Conservation (phyloP, 78 protist species). For the Mantamonas sphyraenae region DNA sequence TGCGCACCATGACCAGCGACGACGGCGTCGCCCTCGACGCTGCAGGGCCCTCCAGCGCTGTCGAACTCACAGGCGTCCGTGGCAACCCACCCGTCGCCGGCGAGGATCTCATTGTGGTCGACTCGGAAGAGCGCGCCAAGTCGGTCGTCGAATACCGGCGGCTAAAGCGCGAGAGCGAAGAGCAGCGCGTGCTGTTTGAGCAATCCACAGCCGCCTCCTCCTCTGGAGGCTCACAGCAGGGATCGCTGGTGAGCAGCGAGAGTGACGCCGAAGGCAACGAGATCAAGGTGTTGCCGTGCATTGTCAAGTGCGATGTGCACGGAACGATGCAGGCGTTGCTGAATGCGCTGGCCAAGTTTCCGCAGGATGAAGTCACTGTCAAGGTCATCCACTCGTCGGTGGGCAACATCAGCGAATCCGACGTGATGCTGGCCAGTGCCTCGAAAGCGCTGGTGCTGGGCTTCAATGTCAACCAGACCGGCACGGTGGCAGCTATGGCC, state of each 20-base stretch:
- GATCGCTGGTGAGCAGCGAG: not conserved
- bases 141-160: not conserved
- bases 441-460: not conserved
- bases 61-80: constrained; percentile 10
- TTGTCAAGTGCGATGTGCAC: constrained; percentile 20
- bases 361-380: not conserved
- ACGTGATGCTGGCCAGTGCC: constrained; percentile 6
- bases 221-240: not conserved
- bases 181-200: not conserved
- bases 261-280: not conserved
- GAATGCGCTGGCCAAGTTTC: not conserved
- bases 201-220: not conserved
- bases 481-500: not conserved
- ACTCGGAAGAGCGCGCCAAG: constrained; percentile 13
- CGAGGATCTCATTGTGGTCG: not conserved
- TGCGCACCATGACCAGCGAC: not conserved
- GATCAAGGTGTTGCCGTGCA: not conserved
- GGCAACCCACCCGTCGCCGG: constrained; percentile 14
- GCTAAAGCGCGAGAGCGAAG: not conserved
- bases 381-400: constrained; percentile 5
- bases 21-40: not conserved
- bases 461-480: not conserved
- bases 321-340: constrained; percentile 14
- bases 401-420: constrained; percentile 10
- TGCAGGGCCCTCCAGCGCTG: not conserved